Percentiles rank a stretch among this genome's conserved stretches.
Conservation (phyloP, 164 flowering plant genomes). For the Malania oleifera region DNA sequence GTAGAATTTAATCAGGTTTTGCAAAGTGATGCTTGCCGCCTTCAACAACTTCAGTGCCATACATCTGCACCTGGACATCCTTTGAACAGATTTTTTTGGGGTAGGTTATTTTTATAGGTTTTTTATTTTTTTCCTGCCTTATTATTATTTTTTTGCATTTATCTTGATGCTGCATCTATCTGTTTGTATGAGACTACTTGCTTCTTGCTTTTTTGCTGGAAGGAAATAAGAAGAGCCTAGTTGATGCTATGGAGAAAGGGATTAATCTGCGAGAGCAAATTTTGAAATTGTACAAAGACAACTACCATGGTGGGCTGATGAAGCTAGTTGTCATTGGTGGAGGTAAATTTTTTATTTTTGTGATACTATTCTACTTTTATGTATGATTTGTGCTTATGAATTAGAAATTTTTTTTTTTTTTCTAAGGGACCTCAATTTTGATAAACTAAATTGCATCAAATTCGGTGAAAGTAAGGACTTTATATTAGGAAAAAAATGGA, state of each 20-base stretch:
- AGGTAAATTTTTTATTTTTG: constrained; percentile 42
- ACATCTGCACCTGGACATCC: constrained; percentile 73
- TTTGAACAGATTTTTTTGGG: constrained; percentile 88
- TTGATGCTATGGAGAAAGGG: constrained; percentile 88
- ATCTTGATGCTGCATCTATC: not conserved
- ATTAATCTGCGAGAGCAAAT: constrained; percentile 70
- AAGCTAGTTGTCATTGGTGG: constrained; percentile 95
- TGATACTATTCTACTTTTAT: constrained; percentile 1
- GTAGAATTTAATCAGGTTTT: constrained; percentile 89
- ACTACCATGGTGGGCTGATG: constrained; percentile 83
- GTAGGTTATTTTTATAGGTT: constrained; percentile 28
- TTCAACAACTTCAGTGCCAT: constrained; percentile 95
- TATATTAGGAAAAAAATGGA: not conserved
- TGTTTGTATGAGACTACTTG: not conserved
- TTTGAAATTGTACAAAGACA: constrained; percentile 51
- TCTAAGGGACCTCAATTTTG: too few relatives aligned
- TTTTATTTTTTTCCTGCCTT: constrained; percentile 3
- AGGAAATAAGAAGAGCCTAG: constrained; percentile 94
- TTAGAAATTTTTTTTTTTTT: not conserved
- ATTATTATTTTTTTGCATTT: not conserved
- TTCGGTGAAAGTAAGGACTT: not conserved
- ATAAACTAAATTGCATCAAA: not conserved
- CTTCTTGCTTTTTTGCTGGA: constrained; percentile 11
- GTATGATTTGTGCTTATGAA: not conserved
- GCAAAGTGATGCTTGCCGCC: constrained; percentile 95